Conservation (phyloP, 2,329 filamentous ascomycete species). For the Monilinia vaccinii-corymbosi region DNA sequence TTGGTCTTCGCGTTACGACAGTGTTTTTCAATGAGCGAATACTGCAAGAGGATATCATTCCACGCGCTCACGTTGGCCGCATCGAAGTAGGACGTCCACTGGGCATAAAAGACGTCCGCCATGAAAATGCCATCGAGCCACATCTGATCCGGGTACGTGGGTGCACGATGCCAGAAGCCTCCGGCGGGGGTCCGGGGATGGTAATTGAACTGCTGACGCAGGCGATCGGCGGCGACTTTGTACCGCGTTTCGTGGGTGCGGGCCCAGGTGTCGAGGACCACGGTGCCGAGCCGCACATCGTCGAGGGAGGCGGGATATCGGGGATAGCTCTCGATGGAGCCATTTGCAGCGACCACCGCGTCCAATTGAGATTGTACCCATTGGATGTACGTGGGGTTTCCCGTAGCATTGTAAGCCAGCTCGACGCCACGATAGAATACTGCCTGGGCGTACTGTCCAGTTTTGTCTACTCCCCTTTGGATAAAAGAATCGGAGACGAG, state of each 20-base stretch:
- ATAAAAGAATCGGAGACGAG: constrained; percentile 7
- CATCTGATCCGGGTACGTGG: constrained; percentile 43
- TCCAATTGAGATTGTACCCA: constrained; percentile 40
- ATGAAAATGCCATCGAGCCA: constrained; percentile 46
- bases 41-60: constrained; percentile 26
- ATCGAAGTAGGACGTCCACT: constrained; percentile 18
- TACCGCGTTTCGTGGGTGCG: constrained; percentile 38
- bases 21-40: constrained; percentile 20
- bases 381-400: constrained; percentile 35
- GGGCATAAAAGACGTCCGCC: constrained; percentile 31
- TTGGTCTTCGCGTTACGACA: constrained; percentile 21
- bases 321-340: constrained; percentile 39
- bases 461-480: background rate
- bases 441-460: constrained; percentile 2
- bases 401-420: constrained; percentile 33
- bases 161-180: constrained; percentile 37
- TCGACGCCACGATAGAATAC: constrained; percentile 10
- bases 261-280: constrained; percentile 8
- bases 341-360: constrained; percentile 38
- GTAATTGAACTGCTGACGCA: constrained; percentile 38
- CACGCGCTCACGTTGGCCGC: constrained; percentile 24
- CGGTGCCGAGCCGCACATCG: constrained; percentile 40
- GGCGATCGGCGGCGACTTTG: constrained; percentile 37
- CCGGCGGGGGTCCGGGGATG: constrained; percentile 42
- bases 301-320: constrained; percentile 41